These are phyloP conservation scores for Skeletonema tropicum DNA, from an alignment of 108 stramenopile species.

Conservation along the genomic window DNA sequence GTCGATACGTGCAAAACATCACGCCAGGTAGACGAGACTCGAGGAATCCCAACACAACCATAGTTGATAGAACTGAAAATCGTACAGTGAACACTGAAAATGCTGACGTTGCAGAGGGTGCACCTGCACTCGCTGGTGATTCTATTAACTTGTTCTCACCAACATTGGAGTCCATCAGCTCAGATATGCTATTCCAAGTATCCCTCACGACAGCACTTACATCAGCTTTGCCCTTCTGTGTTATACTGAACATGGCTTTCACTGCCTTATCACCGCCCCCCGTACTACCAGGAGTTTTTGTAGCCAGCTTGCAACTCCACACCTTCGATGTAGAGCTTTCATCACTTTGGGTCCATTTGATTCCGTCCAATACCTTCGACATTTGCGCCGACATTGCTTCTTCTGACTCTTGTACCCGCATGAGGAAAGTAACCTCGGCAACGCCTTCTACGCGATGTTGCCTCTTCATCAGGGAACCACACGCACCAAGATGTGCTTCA, in stretches of 20 bases:
- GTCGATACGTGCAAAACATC: conserved; percentile 71
- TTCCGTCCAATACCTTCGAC: conserved; percentile 63
- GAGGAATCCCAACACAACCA: conserved; percentile 78
- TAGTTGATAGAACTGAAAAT: conserved; percentile 77
- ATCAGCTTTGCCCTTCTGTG: conserved; percentile 61
- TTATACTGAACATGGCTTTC: conserved; percentile 60
- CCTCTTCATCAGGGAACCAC: conserved; percentile 49
- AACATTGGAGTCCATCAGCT: conserved; percentile 67
- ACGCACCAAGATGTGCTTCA: conserved; percentile 47
- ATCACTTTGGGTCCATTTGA: conserved; percentile 48
- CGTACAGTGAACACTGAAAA: conserved; percentile 69
- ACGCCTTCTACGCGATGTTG: conserved; percentile 58
- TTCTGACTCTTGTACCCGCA: conserved; percentile 72
- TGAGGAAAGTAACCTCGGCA: conserved; percentile 72
- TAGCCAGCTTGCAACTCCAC: conserved; percentile 69
- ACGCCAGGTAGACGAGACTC: conserved; percentile 80
- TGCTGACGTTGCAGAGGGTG: conserved; percentile 38
- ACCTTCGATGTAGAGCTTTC: conserved; percentile 51
- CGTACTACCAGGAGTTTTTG: conserved; percentile 34
- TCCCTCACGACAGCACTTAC: conserved; percentile 56
- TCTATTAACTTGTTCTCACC: conserved; percentile 53
- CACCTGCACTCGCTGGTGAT: conserved; percentile 21
- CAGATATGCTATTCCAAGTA: conserved; percentile 56
- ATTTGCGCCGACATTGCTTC: conserved; percentile 73
- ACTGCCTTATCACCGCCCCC: conserved; percentile 33